phyloP scores from a whole-genome alignment of 2,329 filamentous ascomycete species.

The Alternaria novae-zelandiae region DNA sequence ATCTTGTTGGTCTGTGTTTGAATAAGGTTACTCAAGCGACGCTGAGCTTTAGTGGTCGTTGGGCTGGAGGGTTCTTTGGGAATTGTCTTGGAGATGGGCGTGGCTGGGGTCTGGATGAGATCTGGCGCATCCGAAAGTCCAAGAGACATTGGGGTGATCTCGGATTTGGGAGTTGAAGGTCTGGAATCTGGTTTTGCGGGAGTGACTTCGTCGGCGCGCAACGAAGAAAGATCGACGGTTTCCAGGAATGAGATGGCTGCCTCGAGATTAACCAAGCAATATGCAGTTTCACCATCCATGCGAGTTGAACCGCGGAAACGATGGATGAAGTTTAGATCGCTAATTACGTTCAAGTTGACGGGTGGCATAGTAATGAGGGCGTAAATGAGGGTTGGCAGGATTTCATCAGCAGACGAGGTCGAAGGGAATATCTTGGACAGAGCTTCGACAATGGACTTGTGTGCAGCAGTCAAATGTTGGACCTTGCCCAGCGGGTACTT shows the following conservation, averaged over 20 bases:
- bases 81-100: slow-evolving; percentile 29
- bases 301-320: slow-evolving; percentile 85
- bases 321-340: slow-evolving; percentile 94
- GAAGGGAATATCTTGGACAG: slow-evolving; percentile 70
- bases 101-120: slow-evolving; percentile 49
- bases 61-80: slow-evolving; percentile 39
- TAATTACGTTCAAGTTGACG: slow-evolving; percentile 85
- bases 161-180: slow-evolving; percentile 53
- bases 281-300: slow-evolving; percentile 91
- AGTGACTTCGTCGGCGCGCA: slow-evolving; percentile 77
- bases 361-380: slow-evolving; percentile 89
- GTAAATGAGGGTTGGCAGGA: slow-evolving; percentile 96
- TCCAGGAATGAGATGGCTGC: slow-evolving; percentile 93
- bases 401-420: slow-evolving; percentile 91
- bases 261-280: slow-evolving; percentile 95
- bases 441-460: slow-evolving; percentile 94
- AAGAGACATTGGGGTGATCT: slow-evolving; percentile 50
- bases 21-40: slow-evolving; percentile 83
- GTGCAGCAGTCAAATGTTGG: slow-evolving; percentile 83
- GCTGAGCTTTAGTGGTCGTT: slow-evolving; percentile 64
- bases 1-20: slow-evolving; percentile 83
- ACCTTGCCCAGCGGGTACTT: slow-evolving; percentile 91
- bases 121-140: slow-evolving; percentile 47
- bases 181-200: slow-evolving; percentile 60
- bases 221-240: slow-evolving; percentile 89